Base-by-base conservation (phyloP, 768 basidiomycete genomes). In the Amanita rimosa region DNA sequence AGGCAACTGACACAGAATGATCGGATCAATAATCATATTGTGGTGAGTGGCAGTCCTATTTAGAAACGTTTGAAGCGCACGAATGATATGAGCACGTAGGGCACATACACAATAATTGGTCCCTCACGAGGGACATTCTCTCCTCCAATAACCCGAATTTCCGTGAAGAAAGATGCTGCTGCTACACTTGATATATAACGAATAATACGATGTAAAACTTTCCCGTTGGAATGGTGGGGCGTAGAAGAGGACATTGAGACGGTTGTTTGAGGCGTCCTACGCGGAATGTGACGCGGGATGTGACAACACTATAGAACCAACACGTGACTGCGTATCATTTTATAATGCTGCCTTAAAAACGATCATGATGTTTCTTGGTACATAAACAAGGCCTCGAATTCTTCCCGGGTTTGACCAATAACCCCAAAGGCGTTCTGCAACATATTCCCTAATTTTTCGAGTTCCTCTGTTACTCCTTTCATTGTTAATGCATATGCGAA, bases 21-120 rank as follows among this genome's bases (percentile, higher is more conserved):
- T 79, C 19, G 88, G 88, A 67, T 94, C 91, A 29, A 95, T 74
- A 74, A 90, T 92, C 92, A 94, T 95, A 63, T 96, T 97, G 58
- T 92, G 86, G 61, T 96, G 93, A 3, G 87, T 89, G 37, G 83
- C 85, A 2, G 85, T 78, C 34, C 88, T 91, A 60, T 38, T 48
- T 48, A 13, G 10, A 22, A 19, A 37, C 22, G 8, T 13, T n/a
- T 36, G 47, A 40, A 48, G 22, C 24, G 22, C 22, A 42, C n/a
- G 29, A 29, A 45, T 41, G 40, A 27, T 39, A 19, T 29, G n/a
- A 16, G 24, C 48, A 47, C 40, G 19, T 37, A n/a, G 21, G 46
- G 41, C 34, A 37, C 85, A 63, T 69, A 94, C 90, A 94, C 83
- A 56, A 98, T 87, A 56, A 96, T 81, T n/a, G 93, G 92, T 1